Base-by-base conservation (phyloP, 2,329 filamentous ascomycete genomes). In the Phialophora verrucosa region DNA sequence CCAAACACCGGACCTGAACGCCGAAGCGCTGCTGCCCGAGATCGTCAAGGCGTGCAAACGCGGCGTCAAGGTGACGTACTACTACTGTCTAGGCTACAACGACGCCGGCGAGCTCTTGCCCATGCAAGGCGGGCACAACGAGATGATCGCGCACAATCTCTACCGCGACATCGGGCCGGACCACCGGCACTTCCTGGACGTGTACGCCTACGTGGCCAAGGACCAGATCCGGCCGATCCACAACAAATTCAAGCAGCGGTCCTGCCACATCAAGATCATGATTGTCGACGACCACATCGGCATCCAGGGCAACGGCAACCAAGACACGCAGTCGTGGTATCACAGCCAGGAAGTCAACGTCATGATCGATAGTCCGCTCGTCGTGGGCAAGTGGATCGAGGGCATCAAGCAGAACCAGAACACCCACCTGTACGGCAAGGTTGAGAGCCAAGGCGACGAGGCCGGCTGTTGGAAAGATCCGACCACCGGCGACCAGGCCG, bases 311-410 rank as follows among this genome's bases (percentile, higher is more conserved):
- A 91, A 87, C 69, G 91, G 90, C 0, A 94, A 93, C 73, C 89
- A 93, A 75, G 91, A 94, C 72, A 93, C 91, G 1, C 91, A 94
- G 76, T 88, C 84, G 23, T 93, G 90, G 88, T 93, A 84, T 70
- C 91, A 94, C 74, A 88, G 85, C 62, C 90, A 93, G 75, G 91
- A 94, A 76, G 84, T 91, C 62, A 93, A 94, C 70, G 77, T 93
- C 27, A 87, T 94, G 84, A 78, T 93, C 5, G 91, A 94, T 68
- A 89, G 85, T 23, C 72, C 76, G 0, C 75, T 81, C 1, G 79
- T 93, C 0, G 92, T 90, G 71, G 74, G 74, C 32, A 81, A 80
- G 38, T 92, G 90, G 90, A 81, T 86, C 23, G 85, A 87, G 17
- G 86, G 79, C 0, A 81, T 91, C 17, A 78, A 84, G 31, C 80